These are phyloP conservation scores for Fragilaria crotonensis DNA, from an alignment of 108 stramenopile genomes.

Conservation along the genomic window DNA sequence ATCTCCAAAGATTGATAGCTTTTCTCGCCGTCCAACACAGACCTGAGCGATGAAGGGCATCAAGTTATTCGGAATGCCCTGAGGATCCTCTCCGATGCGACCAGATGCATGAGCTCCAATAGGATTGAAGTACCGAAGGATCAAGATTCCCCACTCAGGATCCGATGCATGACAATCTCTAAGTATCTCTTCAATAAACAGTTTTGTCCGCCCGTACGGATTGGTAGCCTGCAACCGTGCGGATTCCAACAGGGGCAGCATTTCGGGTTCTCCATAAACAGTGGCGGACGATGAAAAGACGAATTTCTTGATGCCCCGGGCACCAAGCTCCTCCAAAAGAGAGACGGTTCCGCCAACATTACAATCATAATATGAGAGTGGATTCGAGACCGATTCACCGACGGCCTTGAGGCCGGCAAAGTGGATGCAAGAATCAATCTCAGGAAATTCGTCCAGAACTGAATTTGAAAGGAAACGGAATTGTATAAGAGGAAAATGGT, in stretches of 20 bases:
- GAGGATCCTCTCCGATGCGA: conserved; percentile 97
- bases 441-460: conserved; percentile 72
- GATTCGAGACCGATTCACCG: conserved; percentile 83
- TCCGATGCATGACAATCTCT: conserved; percentile 76
- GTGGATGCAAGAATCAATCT: conserved; percentile 90
- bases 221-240: conserved; percentile 81
- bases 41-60: conserved; percentile 95
- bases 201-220: conserved; percentile 97
- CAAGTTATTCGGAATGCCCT: conserved; percentile 96
- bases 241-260: conserved; percentile 80
- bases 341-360: conserved; percentile 92
- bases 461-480: background rate
- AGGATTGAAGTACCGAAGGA: conserved; percentile 99
- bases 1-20: conserved; percentile 91
- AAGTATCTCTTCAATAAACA: conserved; percentile 97
- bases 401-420: conserved; percentile 99
- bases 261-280: conserved; percentile 95
- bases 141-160: conserved; percentile 62
- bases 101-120: conserved; percentile 97
- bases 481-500: too few species aligned
- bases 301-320: conserved; percentile 48
- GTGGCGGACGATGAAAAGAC: conserved; percentile 98
- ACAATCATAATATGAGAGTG: conserved; percentile 93
- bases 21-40: conserved; percentile 88
- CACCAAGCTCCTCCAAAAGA: conserved; percentile 50